Percentiles rank a stretch among this genome's conserved stretches.
Evolutionary conservation across 1,139 yeast species (phyloP).

Genomic region (Candida dubliniensis): DNA sequence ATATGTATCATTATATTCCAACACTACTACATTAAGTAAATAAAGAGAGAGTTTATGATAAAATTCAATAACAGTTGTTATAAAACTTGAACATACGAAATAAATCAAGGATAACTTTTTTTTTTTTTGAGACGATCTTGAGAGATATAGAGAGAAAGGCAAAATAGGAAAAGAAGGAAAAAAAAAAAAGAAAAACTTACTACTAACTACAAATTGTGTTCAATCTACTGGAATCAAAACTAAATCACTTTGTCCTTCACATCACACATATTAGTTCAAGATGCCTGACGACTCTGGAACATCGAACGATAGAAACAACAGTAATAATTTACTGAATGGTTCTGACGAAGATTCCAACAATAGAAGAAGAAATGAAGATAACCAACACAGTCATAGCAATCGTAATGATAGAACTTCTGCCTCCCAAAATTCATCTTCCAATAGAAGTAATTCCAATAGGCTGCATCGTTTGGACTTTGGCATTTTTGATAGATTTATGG

Average conservation of each 20-base stretch:
- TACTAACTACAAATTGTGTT: background rate
- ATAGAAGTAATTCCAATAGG: slow-evolving; percentile 3
- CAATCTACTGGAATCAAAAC: too few relatives aligned
- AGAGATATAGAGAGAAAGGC: too few relatives aligned
- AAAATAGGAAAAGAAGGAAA: background rate
- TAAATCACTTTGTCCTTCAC: too few relatives aligned
- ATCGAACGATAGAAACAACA: background rate
- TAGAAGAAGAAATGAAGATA: background rate
- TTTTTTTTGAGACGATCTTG: too few relatives aligned
- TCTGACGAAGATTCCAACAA: background rate
- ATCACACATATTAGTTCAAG: too few relatives aligned
- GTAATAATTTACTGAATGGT: background rate
- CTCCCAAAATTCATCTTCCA: slow-evolving; percentile 4
- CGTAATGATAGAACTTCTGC: slow-evolving; percentile 3
- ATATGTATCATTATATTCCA: too few relatives aligned
- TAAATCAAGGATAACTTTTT: too few relatives aligned
- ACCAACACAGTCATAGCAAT: background rate
- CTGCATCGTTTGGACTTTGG: slow-evolving; percentile 9
- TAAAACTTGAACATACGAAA: too few relatives aligned
- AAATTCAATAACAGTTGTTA: too few relatives aligned
- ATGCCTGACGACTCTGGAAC: too few relatives aligned
- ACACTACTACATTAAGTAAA: too few relatives aligned
- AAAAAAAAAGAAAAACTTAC: background rate
- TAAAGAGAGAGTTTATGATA: too few relatives aligned
- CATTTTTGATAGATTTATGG: slow-evolving; percentile 14